Evolutionary conservation across 768 basidiomycete species (phyloP).

Genomic region (Saitozyma podzolica): DNA sequence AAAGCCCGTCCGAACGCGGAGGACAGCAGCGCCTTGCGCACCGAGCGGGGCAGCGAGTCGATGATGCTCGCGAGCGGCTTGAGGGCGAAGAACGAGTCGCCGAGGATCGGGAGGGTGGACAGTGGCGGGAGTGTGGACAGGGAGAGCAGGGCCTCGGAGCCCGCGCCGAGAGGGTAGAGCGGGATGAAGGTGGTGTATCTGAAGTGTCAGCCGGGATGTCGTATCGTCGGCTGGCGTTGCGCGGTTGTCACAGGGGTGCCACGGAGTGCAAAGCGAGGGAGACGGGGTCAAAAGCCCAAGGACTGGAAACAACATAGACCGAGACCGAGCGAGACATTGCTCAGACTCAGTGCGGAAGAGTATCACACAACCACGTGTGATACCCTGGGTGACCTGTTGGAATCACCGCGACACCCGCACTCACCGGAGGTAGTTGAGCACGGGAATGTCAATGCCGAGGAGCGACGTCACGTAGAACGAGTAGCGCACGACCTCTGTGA

Average conservation of each 20-base stretch:
- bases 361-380: not conserved
- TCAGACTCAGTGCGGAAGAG: too few relatives aligned
- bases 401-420: too few relatives aligned
- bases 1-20: slow-evolving; percentile 53
- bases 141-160: slow-evolving; percentile 82
- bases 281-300: too few relatives aligned
- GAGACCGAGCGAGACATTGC: too few relatives aligned
- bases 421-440: slow-evolving; percentile 45
- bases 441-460: slow-evolving; percentile 58
- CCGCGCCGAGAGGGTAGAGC: slow-evolving; percentile 90
- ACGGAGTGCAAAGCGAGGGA: not conserved
- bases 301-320: too few relatives aligned
- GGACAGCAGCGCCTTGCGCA: slow-evolving; percentile 53
- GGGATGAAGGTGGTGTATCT: slow-evolving; percentile 93
- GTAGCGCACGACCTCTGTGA: slow-evolving; percentile 90
- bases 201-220: not conserved
- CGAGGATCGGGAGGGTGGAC: slow-evolving; percentile 14
- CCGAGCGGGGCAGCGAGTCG: slow-evolving; percentile 21
- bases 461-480: slow-evolving; percentile 75
- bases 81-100: slow-evolving; percentile 6
- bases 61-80: slow-evolving; percentile 27
- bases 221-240: not conserved
- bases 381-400: too few relatives aligned
- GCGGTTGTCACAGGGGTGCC: not conserved
- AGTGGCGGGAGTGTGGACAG: slow-evolving; percentile 69